phyloP scores from a whole-genome alignment of 768 basidiomycete species.

The Lactarius evosmus region DNA sequence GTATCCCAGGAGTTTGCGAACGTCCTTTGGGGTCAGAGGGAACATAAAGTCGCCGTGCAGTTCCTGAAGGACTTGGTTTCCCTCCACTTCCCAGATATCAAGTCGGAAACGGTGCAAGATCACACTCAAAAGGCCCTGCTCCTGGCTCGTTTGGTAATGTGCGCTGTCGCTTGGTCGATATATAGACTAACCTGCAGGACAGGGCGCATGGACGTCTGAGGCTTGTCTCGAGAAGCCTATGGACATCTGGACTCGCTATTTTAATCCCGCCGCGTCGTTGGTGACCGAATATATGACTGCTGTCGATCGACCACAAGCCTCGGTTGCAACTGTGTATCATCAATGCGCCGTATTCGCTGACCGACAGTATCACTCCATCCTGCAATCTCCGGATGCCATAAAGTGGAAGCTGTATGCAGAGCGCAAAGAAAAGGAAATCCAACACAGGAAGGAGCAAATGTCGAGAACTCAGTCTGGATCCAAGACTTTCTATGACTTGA shows the following conservation, averaged over 20 bases:
- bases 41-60: conserved; percentile 79
- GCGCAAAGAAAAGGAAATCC: conserved; percentile 70
- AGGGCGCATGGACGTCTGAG: conserved; percentile 91
- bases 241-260: conserved; percentile 67
- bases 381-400: conserved; percentile 64
- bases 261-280: conserved; percentile 54
- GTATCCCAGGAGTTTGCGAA: conserved; percentile 81
- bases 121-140: conserved; percentile 40
- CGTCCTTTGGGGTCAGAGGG: conserved; percentile 85
- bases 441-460: conserved; percentile 43
- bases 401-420: conserved; percentile 69
- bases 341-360: conserved; percentile 90
- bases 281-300: conserved; percentile 28
- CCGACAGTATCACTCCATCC: conserved; percentile 70
- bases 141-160: conserved; percentile 62
- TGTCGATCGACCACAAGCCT: conserved; percentile 20
- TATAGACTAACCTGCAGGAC: background rate
- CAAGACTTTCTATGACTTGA: conserved; percentile 33
- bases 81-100: conserved; percentile 25
- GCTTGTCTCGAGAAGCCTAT: conserved; percentile 79
- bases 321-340: conserved; percentile 59
- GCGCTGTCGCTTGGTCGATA: background rate
- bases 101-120: conserved; percentile 14
- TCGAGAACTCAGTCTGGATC: conserved; percentile 28
- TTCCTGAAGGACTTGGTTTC: conserved; percentile 50